Base-by-base conservation (phyloP, 108 stramenopile species). In the Fistulifera solaris region DNA sequence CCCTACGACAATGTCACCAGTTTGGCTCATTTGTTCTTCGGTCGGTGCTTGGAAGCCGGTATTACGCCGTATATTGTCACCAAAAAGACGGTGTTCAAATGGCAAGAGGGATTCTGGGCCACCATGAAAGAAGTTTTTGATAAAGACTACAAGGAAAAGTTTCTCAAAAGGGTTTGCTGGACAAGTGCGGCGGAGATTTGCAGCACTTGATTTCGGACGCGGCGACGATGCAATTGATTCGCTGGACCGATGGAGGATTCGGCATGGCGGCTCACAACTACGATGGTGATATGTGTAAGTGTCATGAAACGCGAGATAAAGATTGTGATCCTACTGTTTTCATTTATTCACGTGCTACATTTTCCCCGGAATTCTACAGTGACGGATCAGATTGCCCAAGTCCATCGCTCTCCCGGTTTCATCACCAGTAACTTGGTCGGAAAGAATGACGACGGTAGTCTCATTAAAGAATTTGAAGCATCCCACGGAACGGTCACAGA, bases 1-100 rank as follows among this genome's bases (percentile, higher is more conserved):
- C 96, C 96, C 18, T 91, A 94, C 48, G 96, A 97, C 69, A 97
- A 97, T 70, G 91, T 97, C 25, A 61, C 55, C 22, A 87, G 88
- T 27, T 66, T 97, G 48, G 94, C 94, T 24, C 94, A 97, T 59
- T 66, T 93, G 45, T 97, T 97, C 70, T 97, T 94, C 73, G 59
- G 81, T 44, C 67, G 96, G 48, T 95, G 94, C 58, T 62, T 95
- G 53, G 85, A 95, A 18, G 78, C 72, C 25, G 66, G 86, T 24
- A 85, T 97, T 40, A 94, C 93, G 7, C 96, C 96, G 4, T 97
- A 94, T 72, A 76, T 97, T 66, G 96, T 97, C 18, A 97, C 96
- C 50, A 97, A 97, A 69, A 97, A 97, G 83, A 97, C 96, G 15
- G 96, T 97, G 38, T 97, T 97, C 82, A 97, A 97, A 76, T 97